phyloP scores from a whole-genome alignment of 305 asterid genomes.

The Galium porrigens region DNA sequence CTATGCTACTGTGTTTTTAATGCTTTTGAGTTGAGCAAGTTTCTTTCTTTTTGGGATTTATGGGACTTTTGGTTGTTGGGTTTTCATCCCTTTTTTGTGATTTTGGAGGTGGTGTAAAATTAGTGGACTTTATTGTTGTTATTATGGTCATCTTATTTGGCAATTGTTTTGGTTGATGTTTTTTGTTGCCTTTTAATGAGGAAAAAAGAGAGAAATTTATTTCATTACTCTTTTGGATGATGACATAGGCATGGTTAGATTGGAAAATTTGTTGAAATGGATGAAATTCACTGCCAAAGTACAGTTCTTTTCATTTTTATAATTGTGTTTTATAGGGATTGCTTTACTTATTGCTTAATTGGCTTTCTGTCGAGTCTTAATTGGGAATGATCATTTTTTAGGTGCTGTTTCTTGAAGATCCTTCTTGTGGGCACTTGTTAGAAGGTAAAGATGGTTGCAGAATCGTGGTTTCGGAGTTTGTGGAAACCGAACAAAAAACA shows the following conservation, averaged over 20 bases:
- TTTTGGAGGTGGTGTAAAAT: neutral
- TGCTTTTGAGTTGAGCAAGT: neutral
- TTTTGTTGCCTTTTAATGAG: neutral
- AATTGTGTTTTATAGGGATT: neutral
- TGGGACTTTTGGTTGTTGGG: neutral
- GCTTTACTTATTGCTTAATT: slow-evolving; percentile 2
- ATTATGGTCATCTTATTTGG: neutral
- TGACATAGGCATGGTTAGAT: neutral
- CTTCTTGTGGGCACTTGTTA: slow-evolving; percentile 5
- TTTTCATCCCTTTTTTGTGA: neutral
- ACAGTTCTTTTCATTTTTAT: neutral
- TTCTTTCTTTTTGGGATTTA: neutral
- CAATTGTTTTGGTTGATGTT: neutral
- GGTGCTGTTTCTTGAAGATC: slow-evolving; percentile 17
- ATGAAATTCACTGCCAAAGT: neutral
- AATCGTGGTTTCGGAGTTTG: slow-evolving; percentile 57
- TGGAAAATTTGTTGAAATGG: neutral
- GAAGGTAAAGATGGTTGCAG: slow-evolving; percentile 42
- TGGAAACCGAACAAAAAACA: slow-evolving; percentile 48
- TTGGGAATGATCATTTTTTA: slow-evolving; percentile 18
- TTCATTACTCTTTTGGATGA: neutral
- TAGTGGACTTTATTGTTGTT: neutral
- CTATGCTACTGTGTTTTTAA: neutral
- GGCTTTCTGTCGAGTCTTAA: slow-evolving; percentile 13
- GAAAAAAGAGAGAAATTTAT: neutral